A percentile compares a stretch with the other conserved stretches of the same genome.
Conservation (phyloP, 2,329 filamentous ascomycete genomes). For the Onygenales sp. region DNA sequence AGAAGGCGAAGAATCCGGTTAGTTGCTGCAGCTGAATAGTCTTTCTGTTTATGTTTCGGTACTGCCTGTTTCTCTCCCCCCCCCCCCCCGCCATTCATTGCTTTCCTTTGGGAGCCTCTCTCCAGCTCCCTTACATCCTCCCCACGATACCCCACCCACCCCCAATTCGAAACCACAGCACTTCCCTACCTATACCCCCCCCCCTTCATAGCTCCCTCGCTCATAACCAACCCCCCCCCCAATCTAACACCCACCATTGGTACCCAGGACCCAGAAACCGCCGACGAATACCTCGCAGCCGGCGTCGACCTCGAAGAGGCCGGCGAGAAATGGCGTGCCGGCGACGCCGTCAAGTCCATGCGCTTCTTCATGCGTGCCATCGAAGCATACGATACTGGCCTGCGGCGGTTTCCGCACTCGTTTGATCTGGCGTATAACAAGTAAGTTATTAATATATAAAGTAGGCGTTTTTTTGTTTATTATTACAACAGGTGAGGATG, state of each 20-base stretch:
- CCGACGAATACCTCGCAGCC: conserved; percentile 58
- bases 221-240: neutral
- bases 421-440: conserved; percentile 71
- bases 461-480: neutral
- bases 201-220: neutral
- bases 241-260: neutral
- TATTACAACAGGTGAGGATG: neutral
- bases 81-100: no score
- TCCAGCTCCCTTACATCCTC: no score
- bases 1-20: conserved; percentile 33
- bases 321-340: conserved; percentile 65
- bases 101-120: no score
- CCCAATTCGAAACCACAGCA: no score
- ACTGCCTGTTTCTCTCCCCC: neutral
- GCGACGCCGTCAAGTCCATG: conserved; percentile 57
- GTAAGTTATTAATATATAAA: conserved; percentile 31
- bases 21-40: no score
- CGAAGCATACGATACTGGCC: conserved; percentile 54
- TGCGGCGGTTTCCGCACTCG: conserved; percentile 49
- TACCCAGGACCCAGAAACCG: conserved; percentile 43
- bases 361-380: conserved; percentile 54
- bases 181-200: neutral
- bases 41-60: neutral
- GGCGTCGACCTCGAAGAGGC: conserved; percentile 62
- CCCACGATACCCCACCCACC: no score